phyloP scores from a whole-genome alignment of 139 green algal genomes.

The Chlorokybus atmophyticus region DNA sequence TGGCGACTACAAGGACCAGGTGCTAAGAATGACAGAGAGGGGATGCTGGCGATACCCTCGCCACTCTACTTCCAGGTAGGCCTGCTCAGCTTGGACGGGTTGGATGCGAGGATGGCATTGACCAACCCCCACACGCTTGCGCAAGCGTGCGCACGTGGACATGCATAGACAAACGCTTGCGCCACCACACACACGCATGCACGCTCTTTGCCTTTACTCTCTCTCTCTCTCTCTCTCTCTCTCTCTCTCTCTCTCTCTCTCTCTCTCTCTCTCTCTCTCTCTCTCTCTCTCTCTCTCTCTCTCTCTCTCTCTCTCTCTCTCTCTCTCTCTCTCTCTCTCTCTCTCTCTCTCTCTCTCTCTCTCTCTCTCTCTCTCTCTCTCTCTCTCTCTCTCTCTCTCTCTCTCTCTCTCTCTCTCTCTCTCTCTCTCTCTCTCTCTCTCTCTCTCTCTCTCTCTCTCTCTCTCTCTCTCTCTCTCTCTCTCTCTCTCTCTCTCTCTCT shows the following conservation, averaged over 20 bases:
- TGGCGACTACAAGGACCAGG: too few species aligned
- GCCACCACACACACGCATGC: too few species aligned
- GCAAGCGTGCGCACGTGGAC: too few species aligned
- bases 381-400: constrained; percentile 10
- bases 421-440: constrained; percentile 10
- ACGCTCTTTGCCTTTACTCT: not conserved
- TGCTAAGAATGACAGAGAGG: too few species aligned
- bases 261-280: not conserved
- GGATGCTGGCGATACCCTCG: too few species aligned
- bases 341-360: constrained; percentile 10
- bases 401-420: constrained; percentile 10
- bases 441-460: constrained; percentile 10
- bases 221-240: not conserved
- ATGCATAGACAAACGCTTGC: too few species aligned
- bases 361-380: constrained; percentile 10
- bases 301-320: not conserved
- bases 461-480: constrained; percentile 10
- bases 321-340: constrained; percentile 10
- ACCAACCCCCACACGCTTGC: too few species aligned
- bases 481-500: constrained; percentile 10
- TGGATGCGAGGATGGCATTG: too few species aligned
- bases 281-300: not conserved
- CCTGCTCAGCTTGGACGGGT: too few species aligned
- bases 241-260: not conserved
- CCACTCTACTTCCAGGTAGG: too few species aligned